Evolutionary conservation across 2,329 filamentous ascomycete genomes (phyloP).

Genomic region (Aschersonia sp.): DNA sequence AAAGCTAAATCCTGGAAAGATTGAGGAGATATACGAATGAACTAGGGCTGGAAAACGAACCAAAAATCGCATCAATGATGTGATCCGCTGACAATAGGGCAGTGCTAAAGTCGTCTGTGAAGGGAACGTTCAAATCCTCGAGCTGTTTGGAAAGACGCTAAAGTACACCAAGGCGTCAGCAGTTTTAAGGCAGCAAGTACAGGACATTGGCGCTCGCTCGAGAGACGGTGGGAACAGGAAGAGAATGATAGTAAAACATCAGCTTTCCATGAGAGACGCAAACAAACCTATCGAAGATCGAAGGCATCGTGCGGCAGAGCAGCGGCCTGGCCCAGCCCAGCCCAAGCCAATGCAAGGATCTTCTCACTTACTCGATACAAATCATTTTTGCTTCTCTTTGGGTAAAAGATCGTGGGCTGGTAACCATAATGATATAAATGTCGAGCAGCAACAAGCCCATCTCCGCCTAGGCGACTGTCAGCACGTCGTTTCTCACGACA

Average conservation of each 20-base stretch:
- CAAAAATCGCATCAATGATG: slow-evolving; percentile 86
- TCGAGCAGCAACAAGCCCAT: slow-evolving; percentile 85
- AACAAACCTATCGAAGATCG: too few relatives aligned
- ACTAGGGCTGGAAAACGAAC: slow-evolving; percentile 24
- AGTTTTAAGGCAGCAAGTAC: too few relatives aligned
- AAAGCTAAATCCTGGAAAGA: slow-evolving; percentile 68
- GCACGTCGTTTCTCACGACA: neutral
- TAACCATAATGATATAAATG: slow-evolving; percentile 91
- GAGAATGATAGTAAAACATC: neutral
- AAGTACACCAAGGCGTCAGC: slow-evolving; percentile 5
- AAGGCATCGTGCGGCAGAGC: too few relatives aligned
- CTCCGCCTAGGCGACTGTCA: slow-evolving; percentile 51
- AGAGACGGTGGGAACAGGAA: neutral
- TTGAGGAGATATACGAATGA: neutral
- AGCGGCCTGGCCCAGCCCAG: too few relatives aligned
- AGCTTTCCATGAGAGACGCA: too few relatives aligned
- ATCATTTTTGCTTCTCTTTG: slow-evolving; percentile 81
- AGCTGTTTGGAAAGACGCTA: slow-evolving; percentile 76
- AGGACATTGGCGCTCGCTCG: too few relatives aligned
- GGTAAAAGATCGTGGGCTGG: slow-evolving; percentile 77
- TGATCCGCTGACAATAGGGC: slow-evolving; percentile 60
- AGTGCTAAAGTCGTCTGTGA: slow-evolving; percentile 62
- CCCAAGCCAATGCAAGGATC: neutral
- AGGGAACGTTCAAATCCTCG: slow-evolving; percentile 66
- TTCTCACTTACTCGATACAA: slow-evolving; percentile 55